Evolutionary conservation across 2,329 filamentous ascomycete species (phyloP).

Genomic region (Canariomyces notabilis): DNA sequence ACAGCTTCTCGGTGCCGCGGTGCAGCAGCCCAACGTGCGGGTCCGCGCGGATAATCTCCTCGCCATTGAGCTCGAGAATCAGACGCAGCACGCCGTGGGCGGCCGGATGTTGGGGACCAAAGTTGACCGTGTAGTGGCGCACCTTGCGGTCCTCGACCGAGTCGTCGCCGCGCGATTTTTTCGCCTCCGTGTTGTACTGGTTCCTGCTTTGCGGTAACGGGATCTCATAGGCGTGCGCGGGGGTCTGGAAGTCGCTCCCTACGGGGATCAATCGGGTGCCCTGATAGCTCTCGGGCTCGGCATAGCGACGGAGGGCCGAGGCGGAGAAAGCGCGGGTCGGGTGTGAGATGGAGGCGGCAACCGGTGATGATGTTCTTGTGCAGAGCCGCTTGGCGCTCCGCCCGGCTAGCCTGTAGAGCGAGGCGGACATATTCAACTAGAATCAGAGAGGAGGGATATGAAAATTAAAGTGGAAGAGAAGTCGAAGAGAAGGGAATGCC

Average conservation of each 20-base stretch:
- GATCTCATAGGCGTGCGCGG: constrained; percentile 46
- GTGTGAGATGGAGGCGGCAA: constrained; percentile 21
- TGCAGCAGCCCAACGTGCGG: constrained; percentile 96
- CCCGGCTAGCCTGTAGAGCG: constrained; percentile 68
- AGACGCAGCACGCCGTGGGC: constrained; percentile 96
- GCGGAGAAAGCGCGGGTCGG: constrained; percentile 58
- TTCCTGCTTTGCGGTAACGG: constrained; percentile 5
- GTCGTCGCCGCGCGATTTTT: constrained; percentile 45
- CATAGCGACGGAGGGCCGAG: constrained; percentile 57
- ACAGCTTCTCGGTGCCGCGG: constrained; percentile 97
- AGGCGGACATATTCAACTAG: constrained; percentile 54
- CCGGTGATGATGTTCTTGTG: constrained; percentile 21
- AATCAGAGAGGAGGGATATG: constrained; percentile 3
- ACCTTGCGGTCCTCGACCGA: constrained; percentile 69
- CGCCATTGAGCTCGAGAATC: constrained; percentile 95
- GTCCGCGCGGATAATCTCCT: constrained; percentile 94
- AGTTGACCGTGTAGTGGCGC: constrained; percentile 99
- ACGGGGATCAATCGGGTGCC: constrained; percentile 61
- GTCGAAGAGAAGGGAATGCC: constrained; percentile 24
- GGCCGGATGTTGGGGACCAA: constrained; percentile 96
- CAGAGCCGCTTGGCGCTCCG: constrained; percentile 64
- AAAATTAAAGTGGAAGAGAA: constrained; percentile 25
- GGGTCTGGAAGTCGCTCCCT: constrained; percentile 57
- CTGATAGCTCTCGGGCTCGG: constrained; percentile 48
- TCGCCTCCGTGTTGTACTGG: constrained; percentile 31